Conservation (phyloP, 306 rosid genomes). For the Quercus variabilis region DNA sequence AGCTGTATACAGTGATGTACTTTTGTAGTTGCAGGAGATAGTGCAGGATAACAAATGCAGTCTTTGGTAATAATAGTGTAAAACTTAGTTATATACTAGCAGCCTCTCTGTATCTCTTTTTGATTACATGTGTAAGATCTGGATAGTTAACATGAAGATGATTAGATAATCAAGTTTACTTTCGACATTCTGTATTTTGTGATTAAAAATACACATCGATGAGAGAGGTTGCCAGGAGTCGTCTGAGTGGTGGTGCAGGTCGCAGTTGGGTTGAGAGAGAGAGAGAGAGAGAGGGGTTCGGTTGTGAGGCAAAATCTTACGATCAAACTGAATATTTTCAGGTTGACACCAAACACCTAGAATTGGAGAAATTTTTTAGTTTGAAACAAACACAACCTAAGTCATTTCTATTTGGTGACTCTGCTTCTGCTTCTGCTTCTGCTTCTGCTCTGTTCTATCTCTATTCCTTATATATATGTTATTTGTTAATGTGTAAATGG, state of each 20-base stretch:
- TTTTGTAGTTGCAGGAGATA: constrained; percentile 36
- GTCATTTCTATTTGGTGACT: not conserved
- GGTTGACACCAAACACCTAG: too few relatives aligned
- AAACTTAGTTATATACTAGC: constrained; percentile 3
- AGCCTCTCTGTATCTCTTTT: not conserved
- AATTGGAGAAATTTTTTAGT: too few relatives aligned
- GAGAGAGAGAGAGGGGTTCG: too few relatives aligned
- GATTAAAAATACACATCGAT: not conserved
- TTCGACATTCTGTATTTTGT: not conserved
- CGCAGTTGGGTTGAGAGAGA: too few relatives aligned
- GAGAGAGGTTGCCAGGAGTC: too few relatives aligned
- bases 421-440: not conserved
- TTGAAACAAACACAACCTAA: too few relatives aligned
- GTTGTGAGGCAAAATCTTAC: too few relatives aligned
- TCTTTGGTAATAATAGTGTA: constrained; percentile 16
- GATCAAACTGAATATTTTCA: too few relatives aligned
- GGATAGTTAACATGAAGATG: constrained; percentile 15
- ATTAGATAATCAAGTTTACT: constrained; percentile 4
- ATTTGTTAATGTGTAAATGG: not conserved
- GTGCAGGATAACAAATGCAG: constrained; percentile 28
- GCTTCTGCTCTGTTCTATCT: not conserved
- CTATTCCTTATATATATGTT: not conserved
- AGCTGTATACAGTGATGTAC: constrained; percentile 23
- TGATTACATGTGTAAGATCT: constrained; percentile 10
- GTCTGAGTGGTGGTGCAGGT: too few relatives aligned